These are phyloP conservation scores for Phytophthora europaea DNA, from an alignment of 352 stramenopile genomes.

Conservation along the genomic window DNA sequence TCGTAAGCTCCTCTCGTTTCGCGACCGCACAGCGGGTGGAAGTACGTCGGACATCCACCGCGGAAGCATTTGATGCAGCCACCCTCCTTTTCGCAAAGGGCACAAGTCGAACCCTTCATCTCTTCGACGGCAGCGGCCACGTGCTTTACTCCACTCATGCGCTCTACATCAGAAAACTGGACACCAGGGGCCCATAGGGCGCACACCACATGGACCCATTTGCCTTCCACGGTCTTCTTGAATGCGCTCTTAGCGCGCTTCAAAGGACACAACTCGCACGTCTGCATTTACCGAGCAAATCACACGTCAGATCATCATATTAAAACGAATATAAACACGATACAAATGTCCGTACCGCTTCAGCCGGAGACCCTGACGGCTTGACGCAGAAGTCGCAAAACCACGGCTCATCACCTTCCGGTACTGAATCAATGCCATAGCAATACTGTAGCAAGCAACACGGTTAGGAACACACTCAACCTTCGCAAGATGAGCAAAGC, in stretches of 20 bases:
- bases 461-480: slow-evolving; percentile 2
- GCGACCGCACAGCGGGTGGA: slow-evolving; percentile 87
- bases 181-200: slow-evolving; percentile 89
- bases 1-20: slow-evolving; percentile 84
- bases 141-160: slow-evolving; percentile 85
- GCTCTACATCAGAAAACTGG: slow-evolving; percentile 87
- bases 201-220: slow-evolving; percentile 90
- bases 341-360: slow-evolving; percentile 48
- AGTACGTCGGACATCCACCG: slow-evolving; percentile 68
- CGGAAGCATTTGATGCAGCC: slow-evolving; percentile 91
- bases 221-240: slow-evolving; percentile 83
- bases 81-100: slow-evolving; percentile 69
- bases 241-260: slow-evolving; percentile 77
- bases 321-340: background rate
- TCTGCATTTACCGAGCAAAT: slow-evolving; percentile 43
- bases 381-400: slow-evolving; percentile 87
- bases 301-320: slow-evolving; percentile 3
- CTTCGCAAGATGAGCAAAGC: background rate
- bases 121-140: slow-evolving; percentile 74
- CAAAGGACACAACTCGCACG: slow-evolving; percentile 82
- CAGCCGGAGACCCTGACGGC: slow-evolving; percentile 41
- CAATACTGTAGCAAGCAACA: slow-evolving; percentile 71
- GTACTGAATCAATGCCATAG: slow-evolving; percentile 86
- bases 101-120: slow-evolving; percentile 70
- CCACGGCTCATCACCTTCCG: slow-evolving; percentile 85